Percentiles rank a stretch among this genome's conserved stretches.
These are phyloP conservation scores for Senna tora DNA, from an alignment of 306 rosid species.

Conservation along the genomic window DNA sequence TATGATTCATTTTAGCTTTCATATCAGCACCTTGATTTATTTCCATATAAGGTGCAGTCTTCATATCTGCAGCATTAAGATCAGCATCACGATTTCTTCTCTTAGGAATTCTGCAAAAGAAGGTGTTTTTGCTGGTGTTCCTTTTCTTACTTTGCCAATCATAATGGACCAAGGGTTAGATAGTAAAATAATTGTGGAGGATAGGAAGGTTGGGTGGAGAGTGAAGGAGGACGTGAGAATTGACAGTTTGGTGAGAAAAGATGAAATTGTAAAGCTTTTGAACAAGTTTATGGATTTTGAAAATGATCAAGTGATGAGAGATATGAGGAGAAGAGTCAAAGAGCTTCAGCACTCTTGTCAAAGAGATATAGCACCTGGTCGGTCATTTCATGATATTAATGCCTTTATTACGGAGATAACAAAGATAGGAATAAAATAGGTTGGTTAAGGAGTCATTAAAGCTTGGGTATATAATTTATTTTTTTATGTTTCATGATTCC, in stretches of 20 bases:
- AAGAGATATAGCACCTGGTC: conserved; percentile 42
- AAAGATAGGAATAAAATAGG: too few species aligned
- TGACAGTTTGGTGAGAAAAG: conserved; percentile 31
- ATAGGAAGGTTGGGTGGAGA: conserved; percentile 51
- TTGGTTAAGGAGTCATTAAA: too few species aligned
- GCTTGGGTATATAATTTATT: too few species aligned
- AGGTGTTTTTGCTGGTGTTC: conserved; percentile 50
- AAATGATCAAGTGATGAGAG: conserved; percentile 8
- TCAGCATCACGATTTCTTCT: too few species aligned
- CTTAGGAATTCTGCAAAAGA: conserved; percentile 61
- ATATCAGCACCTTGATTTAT: too few species aligned
- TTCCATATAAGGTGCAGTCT: too few species aligned
- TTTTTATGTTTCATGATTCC: too few species aligned
- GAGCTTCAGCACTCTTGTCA: conserved; percentile 33
- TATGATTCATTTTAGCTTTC: too few species aligned
- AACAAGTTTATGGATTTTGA: conserved; percentile 43
- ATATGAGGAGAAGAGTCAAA: conserved; percentile 29
- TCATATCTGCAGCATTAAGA: too few species aligned
- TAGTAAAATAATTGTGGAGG: conserved; percentile 50
- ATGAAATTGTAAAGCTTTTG: conserved; percentile 40
- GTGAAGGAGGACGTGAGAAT: conserved; percentile 25
- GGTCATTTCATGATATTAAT: conserved; percentile 45
- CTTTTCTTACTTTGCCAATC: conserved; percentile 48
- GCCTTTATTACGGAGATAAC: conserved; percentile 39
- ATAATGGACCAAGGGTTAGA: conserved; percentile 46